Base-by-base conservation (phyloP, 2,329 filamentous ascomycete genomes). In the Fusarium heterosporum region DNA sequence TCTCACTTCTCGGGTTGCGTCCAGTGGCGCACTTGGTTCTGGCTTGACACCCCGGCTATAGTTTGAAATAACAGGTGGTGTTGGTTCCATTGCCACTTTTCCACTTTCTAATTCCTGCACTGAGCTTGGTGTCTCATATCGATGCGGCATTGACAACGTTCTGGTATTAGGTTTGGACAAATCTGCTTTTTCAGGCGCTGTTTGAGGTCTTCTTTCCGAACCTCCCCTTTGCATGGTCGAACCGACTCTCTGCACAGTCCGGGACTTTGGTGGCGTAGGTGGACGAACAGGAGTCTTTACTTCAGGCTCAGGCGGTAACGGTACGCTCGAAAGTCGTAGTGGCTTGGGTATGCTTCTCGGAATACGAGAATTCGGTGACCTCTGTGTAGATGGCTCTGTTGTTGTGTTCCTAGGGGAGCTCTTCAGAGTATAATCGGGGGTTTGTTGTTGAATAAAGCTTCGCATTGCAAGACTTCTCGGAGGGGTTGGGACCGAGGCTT, bases 251-350 rank as follows among this genome's bases (percentile, higher is more conserved):
- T 42, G 42, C 17, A 46, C 42, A 19, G 45, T 30, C 45, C 65
- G 61, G 14, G 65, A 45, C 32, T 69, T 68, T 46, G 65, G 65
- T 11, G 65, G 65, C 26, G 65, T 69, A 26, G 65, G 65, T 17
- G 65, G 65, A 13, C 61, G 65, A 30, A 54, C 52, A 9, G 45
- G 48, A 13, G 51, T 61, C 19, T 57, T 61, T 26, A 54, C 47
- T 28, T 36, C 45, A 14, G 51, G 65, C n/a, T 68, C 65, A 34
- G 65, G 65, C 11, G 65, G 65, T 16, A 60, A 40, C 8, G 65
- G 65, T 12, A 69, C 47, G 19, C 45, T 60, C 28, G 52, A 54
- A 19, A 56, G 26, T 13, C 43, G 51, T 34, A 65, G 56, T 5
- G 22, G 43, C n/a, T 45, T 66, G 2, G 55, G 43, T 25, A 45